Evolutionary conservation across 306 rosid species (phyloP), one percentile per base, ranked within the genome.

Genomic region (Quercus alba): DNA sequence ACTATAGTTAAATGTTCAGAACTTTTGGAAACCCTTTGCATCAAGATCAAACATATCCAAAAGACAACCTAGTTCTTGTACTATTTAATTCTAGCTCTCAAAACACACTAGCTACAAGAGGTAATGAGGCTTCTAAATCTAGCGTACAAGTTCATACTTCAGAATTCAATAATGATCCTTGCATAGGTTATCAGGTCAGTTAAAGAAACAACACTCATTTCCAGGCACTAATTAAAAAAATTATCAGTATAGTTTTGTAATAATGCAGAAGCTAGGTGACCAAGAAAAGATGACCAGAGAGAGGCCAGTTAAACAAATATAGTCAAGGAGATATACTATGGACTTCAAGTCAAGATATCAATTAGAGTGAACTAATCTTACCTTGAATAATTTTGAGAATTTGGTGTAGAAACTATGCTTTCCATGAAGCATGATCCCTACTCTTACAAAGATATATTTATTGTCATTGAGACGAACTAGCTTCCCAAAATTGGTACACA

Each of bases 341-440:
- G 56, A 12, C 38, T 73, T 75, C 41, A 64, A 72, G 15, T 67
- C 62, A 17, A 63, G 30, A 61, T 17, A 72, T 57, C n/a, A 30
- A n/a, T 73, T 25, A 25, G 55, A n/a, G 18, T 62, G 77, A 20
- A 61, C 18, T 19, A 58, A 80, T 21, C 56, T 31, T 85, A 89
- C 98, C 94, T 88, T 91, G 73, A 88, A 75, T 81, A 91, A 72
- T 51, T 79, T 82, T 54, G 90, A 83, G 59, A 90, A 86, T 82
- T 91, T 94, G 84, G 85, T 87, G 88, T 90, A 90, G 88, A 94
- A 94, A 80, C 86, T 87, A 72, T 28, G 89, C 83, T 87, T 92
- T 54, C 98, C 98, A 69, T 94, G 89, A 72, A 92, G 97, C 97
- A 94, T 85, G 86, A 94, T 73, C 76, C 98, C 91, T 52, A 89